phyloP scores from a whole-genome alignment of 371 early-diverging fungal species.

The Lichtheimia hyalospora region DNA sequence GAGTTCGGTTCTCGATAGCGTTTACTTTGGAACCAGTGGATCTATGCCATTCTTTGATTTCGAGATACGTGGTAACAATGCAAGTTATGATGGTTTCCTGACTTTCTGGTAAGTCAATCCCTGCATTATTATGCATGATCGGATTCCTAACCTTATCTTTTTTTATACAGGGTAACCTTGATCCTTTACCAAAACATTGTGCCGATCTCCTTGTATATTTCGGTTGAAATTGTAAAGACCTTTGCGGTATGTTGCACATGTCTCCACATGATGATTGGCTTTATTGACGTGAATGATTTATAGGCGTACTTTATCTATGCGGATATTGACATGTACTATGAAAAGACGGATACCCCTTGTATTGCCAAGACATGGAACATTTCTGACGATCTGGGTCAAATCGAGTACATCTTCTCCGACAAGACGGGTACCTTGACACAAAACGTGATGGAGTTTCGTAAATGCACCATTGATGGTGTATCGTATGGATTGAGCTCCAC shows the following conservation, averaged over 20 bases:
- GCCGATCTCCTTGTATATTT: constrained; percentile 96
- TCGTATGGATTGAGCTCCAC: constrained; percentile 68
- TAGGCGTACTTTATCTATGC: constrained; percentile 79
- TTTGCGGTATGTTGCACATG: constrained; percentile 32
- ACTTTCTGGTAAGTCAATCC: constrained; percentile 46
- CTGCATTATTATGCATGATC: constrained; percentile 2
- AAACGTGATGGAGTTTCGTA: constrained; percentile 80
- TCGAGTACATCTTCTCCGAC: constrained; percentile 97
- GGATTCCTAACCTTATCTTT: constrained; percentile 51
- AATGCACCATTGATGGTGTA: constrained; percentile 84
- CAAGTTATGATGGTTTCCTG: constrained; percentile 39
- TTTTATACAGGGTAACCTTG: constrained; percentile 45
- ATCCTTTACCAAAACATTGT: constrained; percentile 63
- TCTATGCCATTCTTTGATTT: constrained; percentile 35
- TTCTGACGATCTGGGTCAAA: constrained; percentile 86
- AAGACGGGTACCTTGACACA: constrained; percentile 87
- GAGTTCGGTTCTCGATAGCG: constrained; percentile 58
- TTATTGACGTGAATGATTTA: not conserved
- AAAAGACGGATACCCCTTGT: constrained; percentile 75
- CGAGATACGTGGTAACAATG: constrained; percentile 33
- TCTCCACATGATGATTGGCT: too few relatives aligned
- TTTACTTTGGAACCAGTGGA: constrained; percentile 45
- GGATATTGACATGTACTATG: constrained; percentile 88
- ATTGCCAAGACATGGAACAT: constrained; percentile 87
- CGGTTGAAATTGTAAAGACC: constrained; percentile 90